Evolutionary conservation across 202 grass and related monocot genomes (phyloP).

Genomic region (Carex arenaria): DNA sequence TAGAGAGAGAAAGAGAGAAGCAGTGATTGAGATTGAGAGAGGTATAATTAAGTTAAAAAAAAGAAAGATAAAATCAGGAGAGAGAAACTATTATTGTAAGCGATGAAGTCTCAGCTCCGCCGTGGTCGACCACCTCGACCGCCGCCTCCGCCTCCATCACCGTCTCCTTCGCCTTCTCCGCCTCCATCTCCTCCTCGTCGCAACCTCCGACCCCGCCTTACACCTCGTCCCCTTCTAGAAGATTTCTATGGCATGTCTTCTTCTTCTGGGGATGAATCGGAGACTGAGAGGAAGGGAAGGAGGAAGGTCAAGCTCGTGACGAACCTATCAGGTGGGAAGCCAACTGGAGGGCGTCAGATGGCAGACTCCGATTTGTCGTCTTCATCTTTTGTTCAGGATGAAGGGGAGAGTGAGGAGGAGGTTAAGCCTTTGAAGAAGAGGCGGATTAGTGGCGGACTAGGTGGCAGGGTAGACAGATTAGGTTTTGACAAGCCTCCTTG

Average conservation of each 20-base stretch:
- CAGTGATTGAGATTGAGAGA: conserved; percentile 28
- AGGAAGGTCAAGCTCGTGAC: conserved; percentile 86
- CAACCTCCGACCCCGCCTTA: conserved; percentile 49
- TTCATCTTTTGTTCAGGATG: conserved; percentile 24
- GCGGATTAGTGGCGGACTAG: conserved; percentile 43
- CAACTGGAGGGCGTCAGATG: conserved; percentile 45
- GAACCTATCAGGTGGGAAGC: conserved; percentile 48
- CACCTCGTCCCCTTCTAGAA: conserved; percentile 60
- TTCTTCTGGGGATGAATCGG: conserved; percentile 34
- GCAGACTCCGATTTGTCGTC: conserved; percentile 41
- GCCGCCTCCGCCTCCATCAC: conserved; percentile 35
- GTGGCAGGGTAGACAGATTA: not conserved
- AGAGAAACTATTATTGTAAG: conserved; percentile 10
- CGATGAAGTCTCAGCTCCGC: conserved; percentile 55
- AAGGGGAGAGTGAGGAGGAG: conserved; percentile 47
- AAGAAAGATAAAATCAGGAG: conserved; percentile 17
- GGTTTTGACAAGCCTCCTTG: conserved; percentile 23
- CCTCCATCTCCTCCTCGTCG: conserved; percentile 43
- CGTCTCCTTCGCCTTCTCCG: conserved; percentile 14
- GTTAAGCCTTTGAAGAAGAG: conserved; percentile 91
- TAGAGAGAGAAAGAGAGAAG: conserved; percentile 10
- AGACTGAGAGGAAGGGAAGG: conserved; percentile 32
- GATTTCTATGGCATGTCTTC: conserved; percentile 68
- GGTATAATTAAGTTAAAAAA: conserved; percentile 23
- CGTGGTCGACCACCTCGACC: conserved; percentile 47